phyloP scores from a whole-genome alignment of 179 eudicot genomes.

The Heliamphora pulchella region DNA sequence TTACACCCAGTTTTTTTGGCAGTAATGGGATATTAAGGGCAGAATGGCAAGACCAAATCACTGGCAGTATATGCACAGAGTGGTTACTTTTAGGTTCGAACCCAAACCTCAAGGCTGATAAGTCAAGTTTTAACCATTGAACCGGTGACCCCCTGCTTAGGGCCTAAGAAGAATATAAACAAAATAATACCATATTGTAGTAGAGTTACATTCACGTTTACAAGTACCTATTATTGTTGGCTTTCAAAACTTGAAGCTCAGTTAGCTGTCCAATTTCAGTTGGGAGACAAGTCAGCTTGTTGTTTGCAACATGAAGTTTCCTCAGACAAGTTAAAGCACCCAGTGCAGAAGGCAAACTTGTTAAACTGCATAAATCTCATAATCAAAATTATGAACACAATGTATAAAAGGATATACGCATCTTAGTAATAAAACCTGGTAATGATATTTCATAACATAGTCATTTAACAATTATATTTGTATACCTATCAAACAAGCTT shows the following conservation, averaged over 20 bases:
- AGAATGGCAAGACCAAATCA: no score
- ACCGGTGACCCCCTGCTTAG: no score
- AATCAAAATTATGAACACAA: not conserved
- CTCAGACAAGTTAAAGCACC: conserved; percentile 61
- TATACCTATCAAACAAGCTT: not conserved
- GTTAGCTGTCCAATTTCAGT: conserved; percentile 56
- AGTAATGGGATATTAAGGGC: no score
- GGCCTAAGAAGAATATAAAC: not conserved
- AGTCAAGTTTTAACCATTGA: no score
- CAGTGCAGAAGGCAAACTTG: conserved; percentile 55
- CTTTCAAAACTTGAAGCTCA: conserved; percentile 56
- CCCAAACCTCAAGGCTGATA: no score
- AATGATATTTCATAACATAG: not conserved
- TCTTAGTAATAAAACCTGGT: not conserved
- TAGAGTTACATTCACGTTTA: not conserved
- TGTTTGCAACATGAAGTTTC: conserved; percentile 54
- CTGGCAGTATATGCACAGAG: no score
- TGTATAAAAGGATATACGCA: not conserved
- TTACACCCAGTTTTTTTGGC: no score
- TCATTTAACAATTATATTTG: not conserved
- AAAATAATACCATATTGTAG: not conserved
- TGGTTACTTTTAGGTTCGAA: no score
- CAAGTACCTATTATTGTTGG: conserved; percentile 62
- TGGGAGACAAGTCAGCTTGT: conserved; percentile 58
- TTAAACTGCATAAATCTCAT: conserved; percentile 49